Base-by-base conservation (phyloP, 2,329 filamentous ascomycete species). In the Xylaria hypoxylon region DNA sequence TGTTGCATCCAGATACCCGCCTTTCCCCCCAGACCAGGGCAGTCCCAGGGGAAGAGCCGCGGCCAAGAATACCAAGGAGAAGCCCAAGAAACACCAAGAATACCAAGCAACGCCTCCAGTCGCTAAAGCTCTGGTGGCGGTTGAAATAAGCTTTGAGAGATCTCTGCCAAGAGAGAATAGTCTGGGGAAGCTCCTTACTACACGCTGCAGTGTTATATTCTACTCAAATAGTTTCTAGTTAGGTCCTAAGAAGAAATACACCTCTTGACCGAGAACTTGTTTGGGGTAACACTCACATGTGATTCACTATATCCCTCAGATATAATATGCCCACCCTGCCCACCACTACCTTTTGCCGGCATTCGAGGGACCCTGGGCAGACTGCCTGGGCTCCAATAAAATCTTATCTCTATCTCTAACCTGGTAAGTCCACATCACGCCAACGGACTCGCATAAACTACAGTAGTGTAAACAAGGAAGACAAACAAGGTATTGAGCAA, bases 21-120 rank as follows among this genome's bases (percentile, higher is more conserved):
- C 33, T 24, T 31, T 35, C 28, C 24, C 31, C 3, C 28, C 24
- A 24, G 5, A 17, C 5, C 28, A 26, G 50, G 24, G n/a, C n/a
- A n/a, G n/a, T n/a, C n/a, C 40, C 55, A 11, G 38, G 24, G 45
- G n/a, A 55, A 31, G 13, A 51, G 48, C 44, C 40, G 60, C 60
- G 64, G 64, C 67, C 64, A 69, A 68, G 65, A 56, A 57, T 52
- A 67, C 67, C 60, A 68, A 67, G 67, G 28, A 35, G 22, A 26
- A 40, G 42, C 51, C 65, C 58, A 61, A 56, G 57, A 60, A 64
- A 51, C 47, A 62, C 60, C 53, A 65, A 65, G 63, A 52, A 50
- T 62, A 61, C 64, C 60, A 67, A 69, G 64, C 47, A 24, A 55
- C 52, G 64, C 44, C 42, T 65, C 24, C 40, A 13, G 48, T 48